Percentiles rank a stretch among this genome's conserved stretches.
Evolutionary conservation across 1,284 basidiomycete genomes (phyloP).

Genomic region (Malassezia dermatis): DNA sequence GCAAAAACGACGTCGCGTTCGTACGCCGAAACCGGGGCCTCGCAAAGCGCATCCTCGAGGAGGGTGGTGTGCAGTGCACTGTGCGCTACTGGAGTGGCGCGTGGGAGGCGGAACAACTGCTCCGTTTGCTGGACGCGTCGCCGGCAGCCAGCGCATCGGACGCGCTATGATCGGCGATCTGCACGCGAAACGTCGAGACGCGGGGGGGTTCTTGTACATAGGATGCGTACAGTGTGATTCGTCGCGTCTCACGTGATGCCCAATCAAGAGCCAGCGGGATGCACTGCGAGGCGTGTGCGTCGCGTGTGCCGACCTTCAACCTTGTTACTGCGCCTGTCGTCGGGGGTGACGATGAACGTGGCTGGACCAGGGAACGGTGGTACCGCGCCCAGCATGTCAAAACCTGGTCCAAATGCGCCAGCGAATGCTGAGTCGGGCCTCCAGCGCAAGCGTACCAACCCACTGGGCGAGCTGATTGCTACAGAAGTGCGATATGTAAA

Average conservation of each 20-base stretch:
- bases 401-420: not conserved
- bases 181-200: not conserved
- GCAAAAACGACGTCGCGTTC: slow-evolving; percentile 33
- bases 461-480: slow-evolving; percentile 80
- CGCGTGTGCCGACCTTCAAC: not conserved
- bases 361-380: not conserved
- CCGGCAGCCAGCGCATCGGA: not conserved
- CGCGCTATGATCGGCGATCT: not conserved
- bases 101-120: slow-evolving; percentile 41
- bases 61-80: slow-evolving; percentile 30
- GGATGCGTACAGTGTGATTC: not conserved
- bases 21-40: slow-evolving; percentile 41
- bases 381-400: not conserved
- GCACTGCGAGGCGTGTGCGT: not conserved
- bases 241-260: not conserved
- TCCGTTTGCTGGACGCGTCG: slow-evolving; percentile 15
- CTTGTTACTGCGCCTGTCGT: not conserved
- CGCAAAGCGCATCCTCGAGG: slow-evolving; percentile 33
- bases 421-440: not conserved
- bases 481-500: slow-evolving; percentile 91
- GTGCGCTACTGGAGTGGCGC: slow-evolving; percentile 44
- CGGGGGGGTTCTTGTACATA: not conserved
- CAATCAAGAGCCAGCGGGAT: not conserved
- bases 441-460: slow-evolving; percentile 54
- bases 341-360: not conserved